A percentile compares a stretch with the other conserved stretches of the same genome.
These are phyloP conservation scores for Piloderma croceum DNA, from an alignment of 768 basidiomycete species.

Conservation along the genomic window DNA sequence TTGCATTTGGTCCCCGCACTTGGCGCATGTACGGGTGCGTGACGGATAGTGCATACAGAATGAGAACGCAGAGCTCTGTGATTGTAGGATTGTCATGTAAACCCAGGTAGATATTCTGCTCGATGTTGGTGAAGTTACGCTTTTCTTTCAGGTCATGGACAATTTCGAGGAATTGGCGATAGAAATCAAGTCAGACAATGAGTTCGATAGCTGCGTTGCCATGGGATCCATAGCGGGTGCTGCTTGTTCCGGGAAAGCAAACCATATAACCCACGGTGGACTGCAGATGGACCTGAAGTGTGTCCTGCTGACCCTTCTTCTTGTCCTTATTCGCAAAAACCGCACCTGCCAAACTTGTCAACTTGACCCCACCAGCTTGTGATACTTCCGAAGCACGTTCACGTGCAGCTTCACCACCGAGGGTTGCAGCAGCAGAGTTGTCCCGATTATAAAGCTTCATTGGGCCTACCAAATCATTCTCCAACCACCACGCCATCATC, in stretches of 20 bases:
- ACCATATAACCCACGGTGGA: slow-evolving; percentile 19
- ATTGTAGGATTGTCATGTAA: slow-evolving; percentile 12
- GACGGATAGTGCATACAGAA: slow-evolving; percentile 10
- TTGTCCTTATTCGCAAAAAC: slow-evolving; percentile 16
- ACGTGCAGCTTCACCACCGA: slow-evolving; percentile 1
- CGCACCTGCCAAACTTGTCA: slow-evolving; percentile 11
- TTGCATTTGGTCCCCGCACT: slow-evolving; percentile 7
- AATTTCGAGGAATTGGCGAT: slow-evolving; percentile 6
- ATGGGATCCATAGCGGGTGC: slow-evolving; percentile 30
- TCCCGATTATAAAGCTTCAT: slow-evolving; percentile 7
- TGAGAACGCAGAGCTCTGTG: slow-evolving; percentile 15
- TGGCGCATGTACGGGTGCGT: slow-evolving; percentile 14
- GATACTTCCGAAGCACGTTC: slow-evolving; percentile 5
- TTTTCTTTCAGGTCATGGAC: neutral
- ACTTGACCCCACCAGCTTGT: slow-evolving; percentile 11
- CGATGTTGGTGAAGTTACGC: slow-evolving; percentile 6
- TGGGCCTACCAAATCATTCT: slow-evolving; percentile 5
- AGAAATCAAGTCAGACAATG: slow-evolving; percentile 17
- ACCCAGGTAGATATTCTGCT: slow-evolving; percentile 12
- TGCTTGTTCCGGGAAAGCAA: slow-evolving; percentile 31
- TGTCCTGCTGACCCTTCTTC: slow-evolving; percentile 19
- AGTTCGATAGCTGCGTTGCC: slow-evolving; percentile 23
- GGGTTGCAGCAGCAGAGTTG: neutral
- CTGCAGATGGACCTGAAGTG: no score
- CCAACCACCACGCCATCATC: slow-evolving; percentile 15